phyloP scores from a whole-genome alignment of 805 yeast species.

The Saccharomyces kudriavzevii region DNA sequence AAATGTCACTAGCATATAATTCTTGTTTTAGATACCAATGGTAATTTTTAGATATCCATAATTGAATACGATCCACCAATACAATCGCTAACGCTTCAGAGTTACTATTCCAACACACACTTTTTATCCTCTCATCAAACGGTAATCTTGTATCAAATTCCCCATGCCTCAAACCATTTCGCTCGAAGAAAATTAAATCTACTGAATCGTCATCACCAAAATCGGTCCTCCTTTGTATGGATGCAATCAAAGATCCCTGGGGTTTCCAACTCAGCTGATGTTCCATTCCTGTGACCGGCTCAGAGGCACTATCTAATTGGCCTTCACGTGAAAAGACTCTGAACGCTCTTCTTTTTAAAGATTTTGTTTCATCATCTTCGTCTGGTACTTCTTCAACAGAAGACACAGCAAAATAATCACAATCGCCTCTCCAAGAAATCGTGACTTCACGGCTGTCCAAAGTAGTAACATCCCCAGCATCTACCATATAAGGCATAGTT shows the following conservation, averaged over 20 bases:
- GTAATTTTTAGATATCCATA: slow-evolving; percentile 89
- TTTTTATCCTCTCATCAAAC: slow-evolving; percentile 40
- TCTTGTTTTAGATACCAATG: slow-evolving; percentile 94
- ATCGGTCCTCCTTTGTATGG: slow-evolving; percentile 54
- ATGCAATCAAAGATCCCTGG: slow-evolving; percentile 78
- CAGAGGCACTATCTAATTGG: slow-evolving; percentile 69
- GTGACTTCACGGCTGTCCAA: slow-evolving; percentile 42
- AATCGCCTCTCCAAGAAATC: slow-evolving; percentile 94
- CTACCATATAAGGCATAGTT: slow-evolving; percentile 67
- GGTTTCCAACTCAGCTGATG: slow-evolving; percentile 79
- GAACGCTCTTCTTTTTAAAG: slow-evolving; percentile 57
- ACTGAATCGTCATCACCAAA: slow-evolving; percentile 36
- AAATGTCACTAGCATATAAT: slow-evolving; percentile 32
- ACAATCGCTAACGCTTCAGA: slow-evolving; percentile 72
- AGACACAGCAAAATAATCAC: slow-evolving; percentile 69
- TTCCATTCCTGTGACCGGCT: slow-evolving; percentile 80
- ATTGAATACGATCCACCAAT: slow-evolving; percentile 53
- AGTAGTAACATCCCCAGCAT: slow-evolving; percentile 53
- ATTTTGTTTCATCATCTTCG: slow-evolving; percentile 31
- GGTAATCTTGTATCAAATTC: slow-evolving; percentile 65
- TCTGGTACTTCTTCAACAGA: slow-evolving; percentile 47
- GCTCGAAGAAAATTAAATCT: slow-evolving; percentile 72
- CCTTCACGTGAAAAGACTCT: slow-evolving; percentile 81
- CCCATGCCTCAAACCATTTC: slow-evolving; percentile 88
- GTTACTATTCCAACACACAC: slow-evolving; percentile 70